These are phyloP conservation scores for Monosporascus ibericus DNA, from an alignment of 2,329 filamentous ascomycete species.

Conservation along the genomic window DNA sequence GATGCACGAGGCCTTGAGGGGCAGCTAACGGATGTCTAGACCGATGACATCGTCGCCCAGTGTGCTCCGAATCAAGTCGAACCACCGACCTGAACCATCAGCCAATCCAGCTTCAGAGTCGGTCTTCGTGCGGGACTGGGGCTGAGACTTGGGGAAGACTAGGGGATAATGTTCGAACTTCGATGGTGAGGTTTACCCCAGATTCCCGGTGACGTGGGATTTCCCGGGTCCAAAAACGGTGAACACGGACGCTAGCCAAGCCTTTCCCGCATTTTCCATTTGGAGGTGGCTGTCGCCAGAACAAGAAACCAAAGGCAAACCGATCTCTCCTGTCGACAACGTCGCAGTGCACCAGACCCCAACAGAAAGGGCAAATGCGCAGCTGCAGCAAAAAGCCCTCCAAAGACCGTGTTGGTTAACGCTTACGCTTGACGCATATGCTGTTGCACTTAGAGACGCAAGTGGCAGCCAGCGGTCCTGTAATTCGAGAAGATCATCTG, in stretches of 20 bases:
- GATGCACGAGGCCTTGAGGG: neutral
- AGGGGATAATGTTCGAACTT: neutral
- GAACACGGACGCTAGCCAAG: too few species aligned
- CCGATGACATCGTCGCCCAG: neutral
- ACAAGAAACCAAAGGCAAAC: too few species aligned
- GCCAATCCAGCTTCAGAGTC: neutral
- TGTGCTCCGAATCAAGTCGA: neutral
- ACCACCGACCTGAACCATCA: neutral
- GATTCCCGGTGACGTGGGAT: neutral
- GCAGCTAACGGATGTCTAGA: neutral
- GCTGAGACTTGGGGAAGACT: neutral
- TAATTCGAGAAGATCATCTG: too few species aligned
- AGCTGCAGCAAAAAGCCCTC: too few species aligned
- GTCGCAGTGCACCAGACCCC: too few species aligned
- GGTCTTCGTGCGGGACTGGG: neutral
- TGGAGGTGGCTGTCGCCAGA: neutral
- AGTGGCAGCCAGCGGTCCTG: too few species aligned
- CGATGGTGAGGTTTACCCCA: neutral
- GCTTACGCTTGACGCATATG: too few species aligned
- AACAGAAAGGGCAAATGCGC: too few species aligned
- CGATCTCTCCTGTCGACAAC: too few species aligned
- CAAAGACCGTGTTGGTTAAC: too few species aligned
- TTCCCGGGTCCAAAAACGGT: neutral
- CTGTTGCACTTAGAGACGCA: too few species aligned
- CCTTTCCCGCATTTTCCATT: slow-evolving; percentile 6